Percentiles rank a stretch among this genome's conserved stretches.
These are phyloP conservation scores for Albifimbria verrucaria DNA, from an alignment of 2,329 filamentous ascomycete genomes.

Conservation along the genomic window DNA sequence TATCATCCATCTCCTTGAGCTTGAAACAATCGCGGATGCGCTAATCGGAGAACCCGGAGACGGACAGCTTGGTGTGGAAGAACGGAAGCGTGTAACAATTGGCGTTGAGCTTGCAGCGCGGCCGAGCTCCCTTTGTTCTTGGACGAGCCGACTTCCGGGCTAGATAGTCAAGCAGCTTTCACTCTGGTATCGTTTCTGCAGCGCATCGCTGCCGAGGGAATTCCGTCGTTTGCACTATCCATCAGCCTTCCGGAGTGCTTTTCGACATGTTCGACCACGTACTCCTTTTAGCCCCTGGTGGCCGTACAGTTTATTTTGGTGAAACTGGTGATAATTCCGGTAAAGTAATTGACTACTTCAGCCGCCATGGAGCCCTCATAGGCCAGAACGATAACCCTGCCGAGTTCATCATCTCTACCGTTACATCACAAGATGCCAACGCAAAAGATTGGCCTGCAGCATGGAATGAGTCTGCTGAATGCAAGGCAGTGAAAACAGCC, in stretches of 20 bases:
- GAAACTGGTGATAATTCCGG: constrained; percentile 45
- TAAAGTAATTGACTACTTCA: constrained; percentile 48
- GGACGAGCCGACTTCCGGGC: constrained; percentile 55
- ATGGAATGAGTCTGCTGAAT: too few relatives aligned
- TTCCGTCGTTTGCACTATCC: constrained; percentile 56
- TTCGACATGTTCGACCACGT: constrained; percentile 55
- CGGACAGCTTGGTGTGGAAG: constrained; percentile 55
- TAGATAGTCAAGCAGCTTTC: constrained; percentile 53
- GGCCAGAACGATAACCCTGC: constrained; percentile 52
- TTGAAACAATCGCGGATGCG: constrained; percentile 60
- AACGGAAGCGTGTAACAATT: constrained; percentile 51
- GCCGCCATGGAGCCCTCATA: constrained; percentile 61
- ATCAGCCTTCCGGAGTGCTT: constrained; percentile 51
- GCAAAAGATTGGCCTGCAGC: constrained; percentile 70
- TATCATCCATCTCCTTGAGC: constrained; percentile 62
- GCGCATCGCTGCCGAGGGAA: constrained; percentile 57
- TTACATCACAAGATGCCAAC: constrained; percentile 32
- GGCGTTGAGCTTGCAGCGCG: constrained; percentile 52
- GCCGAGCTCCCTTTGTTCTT: constrained; percentile 58
- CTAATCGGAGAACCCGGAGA: constrained; percentile 32
- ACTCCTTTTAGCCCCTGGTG: constrained; percentile 47
- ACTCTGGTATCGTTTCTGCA: constrained; percentile 58
- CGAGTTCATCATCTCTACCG: constrained; percentile 47
- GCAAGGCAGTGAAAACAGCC: too few relatives aligned
- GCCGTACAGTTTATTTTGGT: constrained; percentile 51